Evolutionary conservation across 1,284 basidiomycete genomes (phyloP).

Genomic region (Naganishia albida): DNA sequence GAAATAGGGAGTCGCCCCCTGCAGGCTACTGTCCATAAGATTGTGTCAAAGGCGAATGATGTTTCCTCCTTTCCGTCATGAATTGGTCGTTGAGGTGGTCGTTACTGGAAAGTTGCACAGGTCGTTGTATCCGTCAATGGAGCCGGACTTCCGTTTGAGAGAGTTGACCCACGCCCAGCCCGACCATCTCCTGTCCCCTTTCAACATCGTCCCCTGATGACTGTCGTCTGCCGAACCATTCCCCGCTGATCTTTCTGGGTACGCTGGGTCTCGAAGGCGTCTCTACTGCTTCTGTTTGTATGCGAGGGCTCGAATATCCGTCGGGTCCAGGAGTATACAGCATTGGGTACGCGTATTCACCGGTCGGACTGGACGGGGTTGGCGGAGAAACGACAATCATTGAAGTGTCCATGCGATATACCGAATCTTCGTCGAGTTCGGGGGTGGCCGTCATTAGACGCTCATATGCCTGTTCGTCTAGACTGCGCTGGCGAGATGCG

Average conservation of each 20-base stretch:
- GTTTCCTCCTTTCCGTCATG: not conserved
- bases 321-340: conserved; percentile 12
- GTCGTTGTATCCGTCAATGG: no score
- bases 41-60: not conserved
- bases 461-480: conserved; percentile 2
- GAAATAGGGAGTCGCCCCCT: no score
- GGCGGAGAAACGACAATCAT: conserved; percentile 10
- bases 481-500: not conserved
- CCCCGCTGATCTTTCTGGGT: conserved; percentile 17
- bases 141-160: not conserved
- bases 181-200: conserved; percentile 12
- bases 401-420: not conserved
- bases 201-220: conserved; percentile 5
- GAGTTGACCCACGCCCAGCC: conserved; percentile 11
- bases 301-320: not conserved
- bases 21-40: not conserved
- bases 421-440: conserved; percentile 13
- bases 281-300: not conserved
- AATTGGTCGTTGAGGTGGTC: not conserved
- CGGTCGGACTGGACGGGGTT: conserved; percentile 4
- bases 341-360: not conserved
- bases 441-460: conserved; percentile 15
- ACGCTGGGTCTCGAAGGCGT: conserved; percentile 10
- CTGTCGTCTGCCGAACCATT: conserved; percentile 17
- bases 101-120: conserved; percentile 1